phyloP scores from a whole-genome alignment of 2,329 filamentous ascomycete genomes.

The Aspergillus aculeatinus region DNA sequence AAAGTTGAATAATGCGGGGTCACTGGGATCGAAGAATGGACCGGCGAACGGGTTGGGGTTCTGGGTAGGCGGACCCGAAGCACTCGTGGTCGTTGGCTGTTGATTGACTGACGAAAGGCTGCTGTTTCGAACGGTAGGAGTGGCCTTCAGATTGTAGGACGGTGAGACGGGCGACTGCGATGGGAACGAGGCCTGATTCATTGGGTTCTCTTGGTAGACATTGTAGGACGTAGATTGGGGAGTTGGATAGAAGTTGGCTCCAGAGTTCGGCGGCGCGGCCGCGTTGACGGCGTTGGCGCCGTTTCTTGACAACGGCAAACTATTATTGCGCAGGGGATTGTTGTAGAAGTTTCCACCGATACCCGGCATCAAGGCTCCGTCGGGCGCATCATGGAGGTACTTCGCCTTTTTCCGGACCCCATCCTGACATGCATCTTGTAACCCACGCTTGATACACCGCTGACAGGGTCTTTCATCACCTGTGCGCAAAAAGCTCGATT shows the following conservation, averaged over 20 bases:
- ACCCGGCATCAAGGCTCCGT: slow-evolving; percentile 84
- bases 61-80: slow-evolving; percentile 48
- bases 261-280: slow-evolving; percentile 25
- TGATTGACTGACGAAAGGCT: slow-evolving; percentile 46
- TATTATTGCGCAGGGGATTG: slow-evolving; percentile 31
- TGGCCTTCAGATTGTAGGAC: slow-evolving; percentile 59
- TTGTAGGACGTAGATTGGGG: slow-evolving; percentile 40
- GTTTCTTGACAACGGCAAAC: slow-evolving; percentile 34
- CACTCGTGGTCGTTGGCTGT: slow-evolving; percentile 48
- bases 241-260: slow-evolving; percentile 35
- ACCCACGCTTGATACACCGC: slow-evolving; percentile 87
- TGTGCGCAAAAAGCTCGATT: slow-evolving; percentile 44
- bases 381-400: slow-evolving; percentile 93
- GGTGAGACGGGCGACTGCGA: slow-evolving; percentile 71
- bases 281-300: slow-evolving; percentile 30
- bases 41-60: slow-evolving; percentile 50
- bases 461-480: slow-evolving; percentile 94
- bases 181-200: slow-evolving; percentile 56
- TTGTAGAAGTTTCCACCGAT: slow-evolving; percentile 65
- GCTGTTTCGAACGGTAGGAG: slow-evolving; percentile 36
- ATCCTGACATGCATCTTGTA: slow-evolving; percentile 90
- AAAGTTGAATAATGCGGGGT: slow-evolving; percentile 92
- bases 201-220: slow-evolving; percentile 50
- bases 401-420: slow-evolving; percentile 98
- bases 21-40: slow-evolving; percentile 80